Conservation (phyloP, 2,329 filamentous ascomycete genomes). For the Metarhizium rileyi region DNA sequence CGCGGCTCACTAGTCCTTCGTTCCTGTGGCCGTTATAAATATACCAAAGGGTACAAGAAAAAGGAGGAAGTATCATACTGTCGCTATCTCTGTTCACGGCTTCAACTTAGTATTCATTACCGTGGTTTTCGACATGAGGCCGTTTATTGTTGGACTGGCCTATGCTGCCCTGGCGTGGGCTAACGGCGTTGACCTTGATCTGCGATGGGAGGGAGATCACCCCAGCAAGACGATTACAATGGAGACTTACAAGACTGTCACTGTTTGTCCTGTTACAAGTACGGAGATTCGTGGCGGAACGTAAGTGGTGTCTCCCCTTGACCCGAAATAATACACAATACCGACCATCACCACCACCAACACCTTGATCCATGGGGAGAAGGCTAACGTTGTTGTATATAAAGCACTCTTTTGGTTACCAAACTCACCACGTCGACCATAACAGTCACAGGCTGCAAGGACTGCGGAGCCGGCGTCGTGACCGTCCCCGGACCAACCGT, state of each 20-base stretch:
- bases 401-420: conserved; percentile 34
- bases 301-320: conserved; percentile 21
- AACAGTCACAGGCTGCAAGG: conserved; percentile 29
- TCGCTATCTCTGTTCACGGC: not conserved
- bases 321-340: no score
- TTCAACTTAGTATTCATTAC: no score
- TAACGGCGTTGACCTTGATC: conserved; percentile 2
- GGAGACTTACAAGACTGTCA: conserved; percentile 31
- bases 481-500: conserved; percentile 27
- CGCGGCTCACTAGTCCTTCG: not conserved
- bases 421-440: conserved; percentile 33
- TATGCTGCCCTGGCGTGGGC: conserved; percentile 6
- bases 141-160: conserved; percentile 5
- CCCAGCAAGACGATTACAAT: conserved; percentile 11
- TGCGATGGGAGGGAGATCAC: not conserved
- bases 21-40: not conserved
- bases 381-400: conserved; percentile 9
- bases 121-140: conserved; percentile 2
- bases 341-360: not conserved
- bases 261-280: conserved; percentile 35
- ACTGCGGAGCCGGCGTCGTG: conserved; percentile 24
- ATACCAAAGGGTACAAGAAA: no score
- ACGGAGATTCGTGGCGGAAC: conserved; percentile 30
- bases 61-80: no score
- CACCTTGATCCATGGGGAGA: not conserved